These are phyloP conservation scores for Neonothopanus nambi DNA, from an alignment of 1,284 basidiomycete species.

Conservation along the genomic window DNA sequence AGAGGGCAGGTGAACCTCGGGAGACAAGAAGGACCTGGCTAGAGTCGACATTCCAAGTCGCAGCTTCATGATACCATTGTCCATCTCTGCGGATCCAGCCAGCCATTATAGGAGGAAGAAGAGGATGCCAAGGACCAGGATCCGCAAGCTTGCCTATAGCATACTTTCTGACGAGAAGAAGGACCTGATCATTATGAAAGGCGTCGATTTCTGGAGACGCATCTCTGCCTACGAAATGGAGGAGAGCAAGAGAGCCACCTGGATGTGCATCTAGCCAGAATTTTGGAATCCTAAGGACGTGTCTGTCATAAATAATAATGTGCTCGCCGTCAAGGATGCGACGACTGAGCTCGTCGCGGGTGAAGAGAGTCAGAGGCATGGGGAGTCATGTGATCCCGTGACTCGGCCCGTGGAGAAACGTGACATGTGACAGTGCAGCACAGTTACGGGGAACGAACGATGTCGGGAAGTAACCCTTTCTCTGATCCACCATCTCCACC, in stretches of 20 bases:
- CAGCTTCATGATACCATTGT: slow-evolving; percentile 67
- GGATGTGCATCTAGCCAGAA: slow-evolving; percentile 88
- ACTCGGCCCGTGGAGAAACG: not conserved
- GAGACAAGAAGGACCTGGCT: slow-evolving; percentile 67
- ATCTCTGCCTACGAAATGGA: slow-evolving; percentile 96
- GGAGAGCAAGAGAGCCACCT: slow-evolving; percentile 86
- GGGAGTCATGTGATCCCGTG: not conserved
- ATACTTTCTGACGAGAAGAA: slow-evolving; percentile 68
- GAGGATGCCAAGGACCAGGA: slow-evolving; percentile 70
- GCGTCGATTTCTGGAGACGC: slow-evolving; percentile 94
- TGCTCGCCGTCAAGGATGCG: slow-evolving; percentile 78
- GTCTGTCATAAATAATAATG: slow-evolving; percentile 78
- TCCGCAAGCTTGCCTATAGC: slow-evolving; percentile 74
- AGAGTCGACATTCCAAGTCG: slow-evolving; percentile 40
- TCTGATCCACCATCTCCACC: slow-evolving; percentile 27
- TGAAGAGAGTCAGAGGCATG: slow-evolving; percentile 31
- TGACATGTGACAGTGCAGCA: slow-evolving; percentile 26
- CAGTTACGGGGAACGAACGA: slow-evolving; percentile 1
- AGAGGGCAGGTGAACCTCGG: slow-evolving; percentile 29
- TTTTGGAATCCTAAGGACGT: slow-evolving; percentile 81
- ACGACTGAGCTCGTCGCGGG: slow-evolving; percentile 60
- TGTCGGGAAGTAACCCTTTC: slow-evolving; percentile 6
- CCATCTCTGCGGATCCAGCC: slow-evolving; percentile 69
- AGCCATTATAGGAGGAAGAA: slow-evolving; percentile 87
- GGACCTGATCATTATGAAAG: slow-evolving; percentile 78